A percentile compares a stretch with the other conserved stretches of the same genome.
phyloP scores from a whole-genome alignment of 202 grass and related monocot genomes.

The Eragrostis tef region DNA sequence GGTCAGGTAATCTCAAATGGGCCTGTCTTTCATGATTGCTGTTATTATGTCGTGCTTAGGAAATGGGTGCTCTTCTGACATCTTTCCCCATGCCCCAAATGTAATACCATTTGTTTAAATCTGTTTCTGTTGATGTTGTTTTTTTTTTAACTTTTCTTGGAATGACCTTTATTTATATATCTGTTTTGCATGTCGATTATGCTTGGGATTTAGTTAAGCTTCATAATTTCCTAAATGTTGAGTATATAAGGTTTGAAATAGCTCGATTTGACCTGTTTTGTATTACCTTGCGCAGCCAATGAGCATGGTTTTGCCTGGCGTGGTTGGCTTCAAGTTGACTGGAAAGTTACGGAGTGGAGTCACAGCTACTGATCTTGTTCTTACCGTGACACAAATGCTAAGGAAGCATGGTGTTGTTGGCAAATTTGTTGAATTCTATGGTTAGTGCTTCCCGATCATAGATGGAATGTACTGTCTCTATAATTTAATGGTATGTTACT shows the following conservation, averaged over 20 bases:
- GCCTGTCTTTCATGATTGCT: not conserved
- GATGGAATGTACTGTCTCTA: slow-evolving; percentile 23
- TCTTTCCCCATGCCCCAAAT: not conserved
- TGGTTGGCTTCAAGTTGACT: slow-evolving; percentile 88
- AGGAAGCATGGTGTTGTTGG: slow-evolving; percentile 97
- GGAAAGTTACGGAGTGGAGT: slow-evolving; percentile 78
- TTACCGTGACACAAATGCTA: slow-evolving; percentile 95
- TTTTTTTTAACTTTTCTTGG: slow-evolving; percentile 17
- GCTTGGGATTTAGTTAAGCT: slow-evolving; percentile 4
- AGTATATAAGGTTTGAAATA: slow-evolving; percentile 19
- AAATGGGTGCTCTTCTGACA: not conserved
- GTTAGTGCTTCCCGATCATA: slow-evolving; percentile 48
- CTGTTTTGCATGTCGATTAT: not conserved
- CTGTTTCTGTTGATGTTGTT: not conserved
- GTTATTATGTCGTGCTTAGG: not conserved
- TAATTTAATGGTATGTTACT: slow-evolving; percentile 8
- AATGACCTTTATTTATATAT: not conserved
- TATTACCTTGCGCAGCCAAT: slow-evolving; percentile 72
- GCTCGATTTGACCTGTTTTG: slow-evolving; percentile 7
- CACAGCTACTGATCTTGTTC: slow-evolving; percentile 89
- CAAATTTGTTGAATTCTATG: slow-evolving; percentile 96
- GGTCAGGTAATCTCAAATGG: slow-evolving; percentile 72
- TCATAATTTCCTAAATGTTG: not conserved
- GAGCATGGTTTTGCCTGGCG: slow-evolving; percentile 99
- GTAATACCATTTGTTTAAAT: slow-evolving; percentile 10